Percentiles rank a stretch among this genome's conserved stretches.
Conservation (phyloP, 2,329 filamentous ascomycete species). For the Pseudopyricularia javanii region DNA sequence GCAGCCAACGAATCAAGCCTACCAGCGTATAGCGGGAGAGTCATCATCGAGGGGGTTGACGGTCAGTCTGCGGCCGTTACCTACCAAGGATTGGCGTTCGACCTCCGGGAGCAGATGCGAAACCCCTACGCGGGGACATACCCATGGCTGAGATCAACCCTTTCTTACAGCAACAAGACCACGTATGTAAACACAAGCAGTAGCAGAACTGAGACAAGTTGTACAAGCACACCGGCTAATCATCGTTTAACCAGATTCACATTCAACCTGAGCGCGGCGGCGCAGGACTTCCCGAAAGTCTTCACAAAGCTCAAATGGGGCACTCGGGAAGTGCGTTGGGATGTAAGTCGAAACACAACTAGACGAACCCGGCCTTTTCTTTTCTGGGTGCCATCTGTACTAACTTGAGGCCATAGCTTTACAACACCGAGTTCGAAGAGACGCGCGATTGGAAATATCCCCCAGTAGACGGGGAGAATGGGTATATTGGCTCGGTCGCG, state of each 20-base stretch:
- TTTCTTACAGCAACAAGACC: neutral
- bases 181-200: neutral
- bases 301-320: conserved; percentile 9
- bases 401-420: conserved; percentile 1
- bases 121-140: conserved; percentile 8
- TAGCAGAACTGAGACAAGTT: neutral
- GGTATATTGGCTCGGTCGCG: conserved; percentile 12
- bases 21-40: conserved; percentile 20
- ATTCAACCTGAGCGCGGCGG: conserved; percentile 11
- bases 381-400: neutral
- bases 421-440: conserved; percentile 10
- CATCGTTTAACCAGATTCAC: conserved; percentile 1
- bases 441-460: conserved; percentile 11
- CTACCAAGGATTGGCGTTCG: conserved; percentile 12
- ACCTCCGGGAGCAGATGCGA: conserved; percentile 13
- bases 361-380: neutral
- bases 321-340: conserved; percentile 15
- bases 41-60: conserved; percentile 16
- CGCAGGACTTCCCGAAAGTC: neutral
- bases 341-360: conserved; percentile 7
- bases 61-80: conserved; percentile 19
- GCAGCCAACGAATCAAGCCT: conserved; percentile 10
- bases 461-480: conserved; percentile 10
- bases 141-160: conserved; percentile 7
- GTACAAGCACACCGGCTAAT: neutral